These are phyloP conservation scores for Cyclotella sp. DNA, from an alignment of 108 stramenopile genomes.

Conservation along the genomic window DNA sequence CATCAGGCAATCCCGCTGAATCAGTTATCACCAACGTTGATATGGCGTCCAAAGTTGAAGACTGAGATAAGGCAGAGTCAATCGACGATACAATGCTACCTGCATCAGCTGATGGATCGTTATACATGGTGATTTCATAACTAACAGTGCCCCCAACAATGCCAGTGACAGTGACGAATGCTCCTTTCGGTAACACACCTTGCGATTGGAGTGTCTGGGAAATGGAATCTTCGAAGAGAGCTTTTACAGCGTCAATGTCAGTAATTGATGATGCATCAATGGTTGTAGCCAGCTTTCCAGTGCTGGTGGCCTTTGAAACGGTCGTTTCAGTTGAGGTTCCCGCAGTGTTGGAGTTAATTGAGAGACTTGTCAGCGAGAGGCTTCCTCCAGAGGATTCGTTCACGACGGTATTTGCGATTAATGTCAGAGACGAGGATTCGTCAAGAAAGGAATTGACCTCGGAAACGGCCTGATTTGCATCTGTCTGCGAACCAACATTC, in stretches of 20 bases:
- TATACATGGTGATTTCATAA: conserved; percentile 19
- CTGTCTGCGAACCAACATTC: neutral
- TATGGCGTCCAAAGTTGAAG: conserved; percentile 19
- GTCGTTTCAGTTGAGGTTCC: conserved; percentile 12
- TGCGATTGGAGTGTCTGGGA: neutral
- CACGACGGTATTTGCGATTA: conserved; percentile 10
- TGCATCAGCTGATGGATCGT: neutral
- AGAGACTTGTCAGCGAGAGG: conserved; percentile 9
- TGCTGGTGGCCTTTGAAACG: conserved; percentile 25
- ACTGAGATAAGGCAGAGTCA: neutral
- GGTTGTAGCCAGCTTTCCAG: conserved; percentile 26
- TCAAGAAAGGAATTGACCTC: conserved; percentile 5
- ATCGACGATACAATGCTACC: conserved; percentile 13
- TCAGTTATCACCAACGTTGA: neutral
- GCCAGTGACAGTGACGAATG: conserved; percentile 23
- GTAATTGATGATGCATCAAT: neutral
- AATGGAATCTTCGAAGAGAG: conserved; percentile 25
- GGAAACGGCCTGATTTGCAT: neutral
- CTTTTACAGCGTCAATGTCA: neutral
- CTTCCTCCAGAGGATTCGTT: conserved; percentile 4
- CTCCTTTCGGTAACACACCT: conserved; percentile 20
- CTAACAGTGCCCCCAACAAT: conserved; percentile 22
- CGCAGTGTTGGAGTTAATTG: conserved; percentile 13
- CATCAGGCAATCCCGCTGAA: conserved; percentile 3
- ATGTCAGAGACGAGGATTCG: neutral